A percentile compares a stretch with the other conserved stretches of the same genome.
phyloP scores from a whole-genome alignment of 1,284 basidiomycete species.

The Cutaneotrichosporon cutaneum region DNA sequence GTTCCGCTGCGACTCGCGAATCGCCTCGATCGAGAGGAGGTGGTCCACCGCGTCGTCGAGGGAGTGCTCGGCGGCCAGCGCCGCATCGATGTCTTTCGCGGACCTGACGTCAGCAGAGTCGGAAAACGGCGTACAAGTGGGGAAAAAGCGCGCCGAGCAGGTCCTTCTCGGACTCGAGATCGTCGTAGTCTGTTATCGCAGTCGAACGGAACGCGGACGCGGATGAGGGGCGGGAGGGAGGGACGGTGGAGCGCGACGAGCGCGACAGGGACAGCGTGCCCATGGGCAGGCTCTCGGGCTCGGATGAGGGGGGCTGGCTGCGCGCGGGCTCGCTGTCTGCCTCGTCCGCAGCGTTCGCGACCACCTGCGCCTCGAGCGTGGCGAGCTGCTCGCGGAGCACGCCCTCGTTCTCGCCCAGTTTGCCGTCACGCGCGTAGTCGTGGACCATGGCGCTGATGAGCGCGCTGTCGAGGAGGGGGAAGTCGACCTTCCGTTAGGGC shows the following conservation, averaged over 20 bases:
- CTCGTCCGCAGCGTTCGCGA: conserved; percentile 40
- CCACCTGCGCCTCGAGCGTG: conserved; percentile 46
- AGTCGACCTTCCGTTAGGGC: conserved; percentile 38
- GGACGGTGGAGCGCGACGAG: neutral
- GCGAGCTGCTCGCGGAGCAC: conserved; percentile 45
- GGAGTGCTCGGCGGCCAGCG: conserved; percentile 27
- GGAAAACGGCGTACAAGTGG: conserved; percentile 25
- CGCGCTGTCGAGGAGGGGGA: conserved; percentile 43
- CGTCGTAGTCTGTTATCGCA: conserved; percentile 4
- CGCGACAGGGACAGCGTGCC: neutral
- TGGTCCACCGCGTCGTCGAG: conserved; percentile 39
- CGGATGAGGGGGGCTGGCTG: neutral
- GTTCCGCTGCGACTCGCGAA: conserved; percentile 33
- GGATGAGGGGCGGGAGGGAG: neutral
- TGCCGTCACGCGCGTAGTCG: conserved; percentile 36
- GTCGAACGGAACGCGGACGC: neutral
- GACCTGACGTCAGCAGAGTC: neutral
- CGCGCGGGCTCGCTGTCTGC: neutral
- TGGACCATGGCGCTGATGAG: conserved; percentile 45
- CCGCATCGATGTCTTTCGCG: conserved; percentile 23
- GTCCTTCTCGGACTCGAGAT: conserved; percentile 19
- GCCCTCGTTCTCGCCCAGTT: conserved; percentile 28
- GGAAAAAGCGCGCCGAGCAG: conserved; percentile 39
- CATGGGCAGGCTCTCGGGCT: neutral
- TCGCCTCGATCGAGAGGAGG: conserved; percentile 45